Base-by-base conservation (phyloP, 352 stramenopile genomes). In the Pythium inflatum region DNA sequence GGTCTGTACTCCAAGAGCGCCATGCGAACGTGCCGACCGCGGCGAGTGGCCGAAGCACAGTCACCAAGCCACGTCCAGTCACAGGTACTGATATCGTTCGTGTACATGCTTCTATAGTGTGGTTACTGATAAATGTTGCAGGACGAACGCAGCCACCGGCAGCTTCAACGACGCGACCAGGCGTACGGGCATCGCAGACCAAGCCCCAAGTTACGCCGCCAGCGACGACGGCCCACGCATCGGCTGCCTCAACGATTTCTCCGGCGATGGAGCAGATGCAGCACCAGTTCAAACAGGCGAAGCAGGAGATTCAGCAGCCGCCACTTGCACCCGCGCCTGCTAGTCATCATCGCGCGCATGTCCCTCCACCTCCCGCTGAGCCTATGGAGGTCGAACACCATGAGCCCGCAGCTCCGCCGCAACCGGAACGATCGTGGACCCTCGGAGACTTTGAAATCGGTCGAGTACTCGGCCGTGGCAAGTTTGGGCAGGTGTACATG, bases 401-500 rank as follows among this genome's bases (percentile, higher is more conserved):
- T n/a, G 53, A 70, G 22, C 62, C 71, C 66, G 5, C 51, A 76
- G 31, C 20, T 9, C 12, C 12, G 28, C 27, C 25, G 18, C 48
- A 55, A 9, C 64, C 53, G 46, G 31, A 55, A 14, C 92, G 90
- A 50, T 76, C 82, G 13, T 97, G 91, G 91, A 95, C 78, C 49
- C 74, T 96, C 28, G 71, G 82, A 20, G 90, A 97, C 76, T 97
- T 97, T 74, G 83, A 92, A 51, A 92, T 97, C 49, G 89, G 90
- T 0, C 81, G 87, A 5, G 77, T 90, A 22, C 75, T 98, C 1
- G 92, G 92, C 5, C 81, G 77, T 6, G 92, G 92, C 51, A 97
- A 96, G 67, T 98, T 98, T 63, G 92, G 87, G 1, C 83, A 93
- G 53, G 92, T 98, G 36, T 98, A 95, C 58, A 69, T 95, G 63